Percentiles rank a stretch among this genome's conserved stretches.
Evolutionary conservation across 2,329 filamentous ascomycete species (phyloP).

Genomic region (Aureobasidium sp.): DNA sequence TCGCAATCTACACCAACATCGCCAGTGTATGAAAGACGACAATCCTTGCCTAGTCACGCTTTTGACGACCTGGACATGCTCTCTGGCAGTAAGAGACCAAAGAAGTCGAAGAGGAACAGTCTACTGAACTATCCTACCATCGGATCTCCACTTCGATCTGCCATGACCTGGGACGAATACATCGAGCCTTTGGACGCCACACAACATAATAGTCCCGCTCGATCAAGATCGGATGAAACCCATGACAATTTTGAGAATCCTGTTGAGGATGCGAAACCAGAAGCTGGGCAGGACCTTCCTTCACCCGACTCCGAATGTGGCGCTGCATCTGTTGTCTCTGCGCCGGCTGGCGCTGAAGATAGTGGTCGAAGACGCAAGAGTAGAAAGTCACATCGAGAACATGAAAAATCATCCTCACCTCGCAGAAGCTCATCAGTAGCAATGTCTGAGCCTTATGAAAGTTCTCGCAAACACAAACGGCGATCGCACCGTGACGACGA

Average conservation of each 20-base stretch:
- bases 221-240: not conserved
- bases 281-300: not conserved
- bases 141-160: constrained; percentile 39
- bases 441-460: constrained; percentile 36
- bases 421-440: constrained; percentile 34
- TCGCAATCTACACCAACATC: constrained; percentile 10
- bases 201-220: not conserved
- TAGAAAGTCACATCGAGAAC: constrained; percentile 28
- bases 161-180: constrained; percentile 40
- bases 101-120: constrained; percentile 39
- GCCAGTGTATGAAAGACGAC: constrained; percentile 3
- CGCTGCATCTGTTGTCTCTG: constrained; percentile 24
- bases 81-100: constrained; percentile 36
- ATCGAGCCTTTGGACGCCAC: constrained; percentile 22
- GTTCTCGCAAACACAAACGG: constrained; percentile 20
- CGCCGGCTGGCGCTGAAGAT: constrained; percentile 25
- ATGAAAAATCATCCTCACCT: constrained; percentile 22
- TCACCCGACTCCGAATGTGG: constrained; percentile 19
- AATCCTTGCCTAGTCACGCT: constrained; percentile 28
- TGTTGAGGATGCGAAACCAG: not conserved
- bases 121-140: constrained; percentile 35
- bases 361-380: constrained; percentile 30
- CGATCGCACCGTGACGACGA: constrained; percentile 34
- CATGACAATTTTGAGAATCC: not conserved
- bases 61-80: constrained; percentile 31